Base-by-base conservation (phyloP, 1,284 basidiomycete species). In the Tilletia caries region DNA sequence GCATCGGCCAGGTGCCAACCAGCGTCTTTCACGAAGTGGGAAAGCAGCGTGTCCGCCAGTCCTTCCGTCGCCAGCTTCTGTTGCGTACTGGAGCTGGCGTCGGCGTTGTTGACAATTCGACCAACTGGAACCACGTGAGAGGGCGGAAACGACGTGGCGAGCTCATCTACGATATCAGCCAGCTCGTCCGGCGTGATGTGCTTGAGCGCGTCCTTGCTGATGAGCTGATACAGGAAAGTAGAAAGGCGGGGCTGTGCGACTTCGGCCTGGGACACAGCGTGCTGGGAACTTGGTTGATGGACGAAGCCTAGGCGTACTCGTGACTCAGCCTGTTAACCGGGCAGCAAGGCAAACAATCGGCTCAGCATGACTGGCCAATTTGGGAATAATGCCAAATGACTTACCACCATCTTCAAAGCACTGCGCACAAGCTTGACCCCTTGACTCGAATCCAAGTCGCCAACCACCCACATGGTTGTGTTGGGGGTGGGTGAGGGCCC, bases 371-470 rank as follows among this genome's bases (percentile, higher is more conserved):
- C 15, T 15, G 15, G 8, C 37, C 15, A 15, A 41, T 10, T 41
- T 41, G 8, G n/a, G 66, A 50, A 13, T 48, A 27, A 60, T 74
- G 54, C 8, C 27, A n/a, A 60, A 64, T 65, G n/a, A 20, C 27
- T 18, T 27, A 62, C 64, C 20, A 64, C 65, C 43, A 15, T 20
- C 18, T 83, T 76, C 15, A 96, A 81, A 0, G 89, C 88, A 68
- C 90, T 88, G 64, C 85, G 87, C 13, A 90, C 84, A 1, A 93
- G 82, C 3, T 81, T 76, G 15, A 86, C 71, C 0, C 92, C 91
- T 2, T 86, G 86, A 1, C 84, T 82, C 5, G 86, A 88, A 77
- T 96, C 90, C 3, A 97, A 85, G 82, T 97, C 91, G 1, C 90
- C 91, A 3, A 96, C 85, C 37, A 96, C 84, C 82, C 89, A 91